Base-by-base conservation (phyloP, 495 filamentous ascomycete species). In the Xylaria bambusicola region DNA sequence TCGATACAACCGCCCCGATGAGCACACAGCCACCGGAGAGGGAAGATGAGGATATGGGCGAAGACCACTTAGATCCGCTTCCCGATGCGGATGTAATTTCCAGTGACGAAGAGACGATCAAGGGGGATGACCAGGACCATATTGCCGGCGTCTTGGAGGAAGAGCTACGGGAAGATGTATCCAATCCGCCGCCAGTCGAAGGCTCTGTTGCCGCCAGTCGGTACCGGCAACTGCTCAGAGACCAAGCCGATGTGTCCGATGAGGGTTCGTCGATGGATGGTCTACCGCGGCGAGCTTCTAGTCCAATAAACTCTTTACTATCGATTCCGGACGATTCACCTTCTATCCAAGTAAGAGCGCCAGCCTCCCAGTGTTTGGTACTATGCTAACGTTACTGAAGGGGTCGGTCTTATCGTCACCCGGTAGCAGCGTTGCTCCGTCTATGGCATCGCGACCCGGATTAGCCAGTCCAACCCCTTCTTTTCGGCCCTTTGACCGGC, bases 281-380 rank as follows among this genome's bases (percentile, higher is more conserved):
- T 24, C 50, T 76, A 5, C 73, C 76, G 17, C 61, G 71, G 55
- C 68, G 71, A 33, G 70, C 66, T 20, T 75, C 65, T 9, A 83
- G 81, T 52, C 81, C 80, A 27, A 69, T 74, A 18, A 78, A 77
- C 56, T 84, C 80, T 12, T 50, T 80, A 8, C 64, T 85, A 41
- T 94, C 90, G 2, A 88, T 84, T 13, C 91, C 92, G 15, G 93
- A 97, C 66, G 93, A 97, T 73, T 88, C 90, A 3, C 92, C 92
- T 15, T 97, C 94, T 13, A 68, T 95, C 50, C 91, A 92, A 76
- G 92, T 96, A 77, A 64, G 80, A 73, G 38, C 53, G 50, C 21
- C 41, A 33, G 35, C 44, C 35, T 20, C 26, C 36, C 20, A 24
- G n/a, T 13, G 13, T 42, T 18, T 74, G 40, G 74, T 68, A 52